Evolutionary conservation across 2,329 filamentous ascomycete genomes (phyloP).

Genomic region (Bertia moriformis): DNA sequence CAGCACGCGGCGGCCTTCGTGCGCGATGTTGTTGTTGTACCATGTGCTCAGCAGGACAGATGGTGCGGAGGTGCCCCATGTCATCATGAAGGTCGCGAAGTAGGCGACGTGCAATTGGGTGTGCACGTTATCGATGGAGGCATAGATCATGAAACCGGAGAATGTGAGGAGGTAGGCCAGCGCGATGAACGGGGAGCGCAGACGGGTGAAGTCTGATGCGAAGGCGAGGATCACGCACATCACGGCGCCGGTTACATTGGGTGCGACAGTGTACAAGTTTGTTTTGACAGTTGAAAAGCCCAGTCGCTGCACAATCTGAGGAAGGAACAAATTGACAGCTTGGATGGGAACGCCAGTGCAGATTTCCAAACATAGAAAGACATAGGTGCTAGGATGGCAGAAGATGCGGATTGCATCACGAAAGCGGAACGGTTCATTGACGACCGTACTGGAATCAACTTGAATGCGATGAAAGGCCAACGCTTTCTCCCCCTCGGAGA

Average conservation of each 20-base stretch:
- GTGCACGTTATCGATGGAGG: conserved; percentile 49
- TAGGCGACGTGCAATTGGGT: conserved; percentile 52
- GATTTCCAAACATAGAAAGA: conserved; percentile 36
- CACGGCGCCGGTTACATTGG: conserved; percentile 59
- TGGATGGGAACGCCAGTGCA: conserved; percentile 45
- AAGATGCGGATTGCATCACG: conserved; percentile 35
- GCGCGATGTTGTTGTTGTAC: conserved; percentile 74
- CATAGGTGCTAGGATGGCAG: conserved; percentile 28
- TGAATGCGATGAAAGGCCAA: conserved; percentile 63
- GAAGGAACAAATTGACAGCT: conserved; percentile 35
- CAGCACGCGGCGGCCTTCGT: conserved; percentile 58
- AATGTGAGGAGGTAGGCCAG: conserved; percentile 63
- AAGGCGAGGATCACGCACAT: conserved; percentile 64
- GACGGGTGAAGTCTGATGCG: conserved; percentile 47
- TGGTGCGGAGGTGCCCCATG: conserved; percentile 63
- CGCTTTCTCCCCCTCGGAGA: conserved; percentile 48
- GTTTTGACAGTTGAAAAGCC: conserved; percentile 39
- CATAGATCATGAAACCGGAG: conserved; percentile 66
- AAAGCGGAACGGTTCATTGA: conserved; percentile 35
- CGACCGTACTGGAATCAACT: conserved; percentile 54
- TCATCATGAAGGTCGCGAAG: conserved; percentile 71
- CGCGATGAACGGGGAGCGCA: conserved; percentile 61
- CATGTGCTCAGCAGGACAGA: conserved; percentile 49
- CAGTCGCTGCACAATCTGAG: conserved; percentile 35
- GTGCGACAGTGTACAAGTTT: conserved; percentile 70